Conservation (phyloP, 768 basidiomycete species). For the Fibroporia radiculosa region DNA sequence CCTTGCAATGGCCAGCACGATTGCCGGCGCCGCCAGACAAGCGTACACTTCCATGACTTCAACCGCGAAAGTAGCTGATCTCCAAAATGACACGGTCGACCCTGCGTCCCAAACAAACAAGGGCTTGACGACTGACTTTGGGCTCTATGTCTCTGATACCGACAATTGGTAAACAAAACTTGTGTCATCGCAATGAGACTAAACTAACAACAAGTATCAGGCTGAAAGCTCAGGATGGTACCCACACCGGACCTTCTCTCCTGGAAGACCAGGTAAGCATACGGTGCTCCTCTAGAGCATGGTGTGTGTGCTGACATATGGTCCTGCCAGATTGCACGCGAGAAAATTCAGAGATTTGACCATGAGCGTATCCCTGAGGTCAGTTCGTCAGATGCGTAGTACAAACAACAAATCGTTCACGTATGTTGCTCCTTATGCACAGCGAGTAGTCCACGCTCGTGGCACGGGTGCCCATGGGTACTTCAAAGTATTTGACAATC, state of each 20-base stretch:
- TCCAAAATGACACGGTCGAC: slow-evolving; percentile 25
- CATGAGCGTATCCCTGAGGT: slow-evolving; percentile 88
- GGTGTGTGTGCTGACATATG: background rate
- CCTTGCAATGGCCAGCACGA: slow-evolving; percentile 14
- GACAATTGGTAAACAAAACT: slow-evolving; percentile 48
- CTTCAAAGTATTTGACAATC: slow-evolving; percentile 65
- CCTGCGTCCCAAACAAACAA: slow-evolving; percentile 16
- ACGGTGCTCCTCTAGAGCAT: background rate
- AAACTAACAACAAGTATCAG: slow-evolving; percentile 25
- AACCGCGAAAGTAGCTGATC: slow-evolving; percentile 20
- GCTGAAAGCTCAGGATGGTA: slow-evolving; percentile 44
- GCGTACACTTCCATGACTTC: slow-evolving; percentile 16
- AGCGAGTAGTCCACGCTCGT: slow-evolving; percentile 70
- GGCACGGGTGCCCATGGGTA: slow-evolving; percentile 77
- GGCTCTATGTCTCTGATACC: slow-evolving; percentile 49
- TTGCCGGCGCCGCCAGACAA: slow-evolving; percentile 16
- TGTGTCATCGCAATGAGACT: background rate
- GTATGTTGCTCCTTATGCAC: slow-evolving; percentile 17
- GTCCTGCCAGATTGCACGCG: slow-evolving; percentile 39
- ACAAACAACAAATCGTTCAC: background rate
- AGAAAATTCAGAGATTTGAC: slow-evolving; percentile 76
- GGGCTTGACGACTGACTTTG: slow-evolving; percentile 53
- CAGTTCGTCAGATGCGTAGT: background rate
- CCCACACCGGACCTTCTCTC: slow-evolving; percentile 55
- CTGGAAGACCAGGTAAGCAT: slow-evolving; percentile 62